Evolutionary conservation across 306 rosid genomes (phyloP), one percentile per base, ranked within the genome.

Genomic region (Datisca glomerata): DNA sequence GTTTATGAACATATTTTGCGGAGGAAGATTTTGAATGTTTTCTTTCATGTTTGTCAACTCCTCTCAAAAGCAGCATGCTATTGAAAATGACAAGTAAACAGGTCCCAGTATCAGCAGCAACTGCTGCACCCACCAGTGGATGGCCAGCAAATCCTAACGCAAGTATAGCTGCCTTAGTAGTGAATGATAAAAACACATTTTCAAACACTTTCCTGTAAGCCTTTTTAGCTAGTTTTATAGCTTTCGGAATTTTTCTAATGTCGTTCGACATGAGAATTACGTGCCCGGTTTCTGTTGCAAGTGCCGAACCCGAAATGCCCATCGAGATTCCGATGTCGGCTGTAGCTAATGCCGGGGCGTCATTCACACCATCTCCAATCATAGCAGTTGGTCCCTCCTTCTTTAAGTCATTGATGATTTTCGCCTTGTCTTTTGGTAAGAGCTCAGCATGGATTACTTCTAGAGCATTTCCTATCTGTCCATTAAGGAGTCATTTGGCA

Each of bases 81-180:
- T 91, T 91, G 9, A 84, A 57, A 41, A 81, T 91, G 28, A 91
- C 98, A 15, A 80, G 59, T 32, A 91, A 2, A 49, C 98, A 84
- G 9, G 94, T 85, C 47, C 98, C 98, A 27, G 78, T 94, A 64
- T 91, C 98, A 8, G 94, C 96, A 27, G 84, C 81, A 68, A 91
- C 98, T 41, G 98, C 98, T n/a, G 96, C 98, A 96, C 98, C 84
- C 41, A 91, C 76, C 31, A 84, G 68, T 12, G 98, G 98, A 59
- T 84, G 74, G 20, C 98, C 98, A n/a, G 61, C 81, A 49, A 91
- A 43, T 49, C 84, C 93, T 47, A 91, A 70, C 13, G 72, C 86
- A 8, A 91, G 53, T 24, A 91, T 75, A 0, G 69, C 76, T 6
- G 18, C 60, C 70, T 85, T 91, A 6, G 86, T 70, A 43, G 50